These are phyloP conservation scores for Nicotiana undulata DNA, from an alignment of 257 asterid species.

Conservation along the genomic window DNA sequence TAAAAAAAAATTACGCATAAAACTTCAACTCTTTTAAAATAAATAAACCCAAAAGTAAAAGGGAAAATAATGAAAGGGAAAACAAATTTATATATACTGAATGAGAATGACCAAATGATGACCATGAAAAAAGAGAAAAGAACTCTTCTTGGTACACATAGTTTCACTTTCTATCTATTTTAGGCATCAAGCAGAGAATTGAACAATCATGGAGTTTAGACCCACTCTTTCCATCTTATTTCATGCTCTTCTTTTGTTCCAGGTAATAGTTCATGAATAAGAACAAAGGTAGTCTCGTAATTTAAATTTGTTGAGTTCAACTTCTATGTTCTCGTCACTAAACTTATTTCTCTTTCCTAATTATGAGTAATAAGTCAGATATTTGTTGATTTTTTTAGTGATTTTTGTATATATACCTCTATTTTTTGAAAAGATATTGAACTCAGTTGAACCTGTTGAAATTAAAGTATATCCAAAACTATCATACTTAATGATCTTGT, in stretches of 20 bases:
- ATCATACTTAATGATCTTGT: no score
- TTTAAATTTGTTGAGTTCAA: background rate
- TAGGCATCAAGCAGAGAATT: background rate
- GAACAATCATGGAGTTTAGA: slow-evolving; percentile 8
- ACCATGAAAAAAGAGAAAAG: background rate
- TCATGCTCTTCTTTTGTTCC: slow-evolving; percentile 1
- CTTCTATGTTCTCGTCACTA: background rate
- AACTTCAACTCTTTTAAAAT: background rate
- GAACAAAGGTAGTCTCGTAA: background rate
- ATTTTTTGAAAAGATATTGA: background rate
- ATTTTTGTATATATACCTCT: background rate
- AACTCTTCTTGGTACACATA: background rate
- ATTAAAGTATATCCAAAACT: background rate
- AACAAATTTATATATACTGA: background rate
- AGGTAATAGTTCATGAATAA: background rate
- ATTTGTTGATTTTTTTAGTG: background rate
- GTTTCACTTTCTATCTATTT: background rate
- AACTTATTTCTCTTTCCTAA: background rate
- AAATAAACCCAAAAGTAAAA: background rate
- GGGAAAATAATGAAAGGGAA: background rate
- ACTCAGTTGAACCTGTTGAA: background rate
- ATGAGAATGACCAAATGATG: background rate
- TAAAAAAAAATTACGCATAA: background rate
- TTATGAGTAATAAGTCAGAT: background rate
- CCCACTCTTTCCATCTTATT: slow-evolving; percentile 1